phyloP scores from a whole-genome alignment of 306 rosid genomes.

The Clitoria ternatea region DNA sequence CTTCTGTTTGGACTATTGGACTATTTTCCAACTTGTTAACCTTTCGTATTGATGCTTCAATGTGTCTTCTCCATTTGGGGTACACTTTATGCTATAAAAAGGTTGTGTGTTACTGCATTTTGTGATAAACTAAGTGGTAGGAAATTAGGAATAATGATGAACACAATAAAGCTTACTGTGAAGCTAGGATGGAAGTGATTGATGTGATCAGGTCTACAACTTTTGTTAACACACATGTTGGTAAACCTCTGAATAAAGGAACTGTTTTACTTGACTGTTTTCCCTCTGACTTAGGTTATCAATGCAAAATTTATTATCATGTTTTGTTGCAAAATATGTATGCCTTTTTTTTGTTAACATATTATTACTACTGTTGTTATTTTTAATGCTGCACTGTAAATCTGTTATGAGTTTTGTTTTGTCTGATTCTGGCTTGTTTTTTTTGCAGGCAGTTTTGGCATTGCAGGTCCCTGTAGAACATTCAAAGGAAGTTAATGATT shows the following conservation, averaged over 20 bases:
- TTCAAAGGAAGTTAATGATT: constrained; percentile 93
- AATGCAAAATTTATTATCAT: neutral
- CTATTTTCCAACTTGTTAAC: no score
- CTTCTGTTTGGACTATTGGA: no score
- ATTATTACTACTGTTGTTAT: neutral
- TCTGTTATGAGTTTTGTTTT: constrained; percentile 2
- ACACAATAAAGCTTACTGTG: no score
- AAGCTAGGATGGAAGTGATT: no score
- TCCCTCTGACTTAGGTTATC: neutral
- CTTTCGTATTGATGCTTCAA: no score
- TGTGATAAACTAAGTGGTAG: no score
- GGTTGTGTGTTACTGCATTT: no score
- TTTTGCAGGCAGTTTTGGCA: constrained; percentile 93
- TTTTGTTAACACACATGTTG: neutral
- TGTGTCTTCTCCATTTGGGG: no score
- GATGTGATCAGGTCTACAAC: neutral
- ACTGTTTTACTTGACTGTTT: neutral
- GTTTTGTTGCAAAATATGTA: neutral
- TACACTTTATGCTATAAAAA: no score
- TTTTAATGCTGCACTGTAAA: neutral
- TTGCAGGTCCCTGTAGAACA: constrained; percentile 87
- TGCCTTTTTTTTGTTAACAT: neutral
- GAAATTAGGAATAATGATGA: no score
- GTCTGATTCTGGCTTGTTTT: constrained; percentile 20
- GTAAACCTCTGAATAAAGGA: no score